Percentiles rank a stretch among this genome's conserved stretches.
phyloP scores from a whole-genome alignment of 257 asterid genomes.

The Cinchona pubescens region DNA sequence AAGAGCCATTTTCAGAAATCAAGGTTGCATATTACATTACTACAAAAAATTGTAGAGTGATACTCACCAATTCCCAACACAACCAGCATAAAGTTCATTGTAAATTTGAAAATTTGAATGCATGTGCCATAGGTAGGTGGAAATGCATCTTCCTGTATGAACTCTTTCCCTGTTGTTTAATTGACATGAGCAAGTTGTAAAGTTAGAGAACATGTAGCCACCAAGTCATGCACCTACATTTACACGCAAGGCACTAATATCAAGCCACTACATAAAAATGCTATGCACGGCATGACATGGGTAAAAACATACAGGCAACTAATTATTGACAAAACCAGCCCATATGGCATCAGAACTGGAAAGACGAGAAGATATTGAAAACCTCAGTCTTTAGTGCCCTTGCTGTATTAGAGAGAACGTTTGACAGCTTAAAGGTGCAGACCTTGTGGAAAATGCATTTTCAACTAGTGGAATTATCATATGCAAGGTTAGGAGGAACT shows the following conservation, averaged over 20 bases:
- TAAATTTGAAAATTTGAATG: constrained; percentile 10
- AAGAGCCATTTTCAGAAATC: neutral
- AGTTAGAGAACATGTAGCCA: neutral
- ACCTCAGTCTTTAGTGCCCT: no score
- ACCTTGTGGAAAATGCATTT: no score
- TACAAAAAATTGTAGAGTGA: neutral
- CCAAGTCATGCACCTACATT: neutral
- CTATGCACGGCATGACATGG: neutral
- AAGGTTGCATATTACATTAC: neutral
- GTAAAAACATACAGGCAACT: neutral
- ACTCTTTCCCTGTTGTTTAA: neutral
- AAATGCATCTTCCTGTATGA: neutral
- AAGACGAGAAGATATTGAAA: no score
- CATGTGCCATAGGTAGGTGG: constrained; percentile 24
- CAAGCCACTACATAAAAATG: neutral
- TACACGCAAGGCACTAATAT: neutral
- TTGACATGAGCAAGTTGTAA: neutral
- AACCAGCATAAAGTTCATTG: constrained; percentile 19
- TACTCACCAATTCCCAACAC: constrained; percentile 29
- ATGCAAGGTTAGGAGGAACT: no score
- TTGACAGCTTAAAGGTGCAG: no score
- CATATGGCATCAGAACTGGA: no score
- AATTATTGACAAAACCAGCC: no score
- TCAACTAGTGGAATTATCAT: no score
- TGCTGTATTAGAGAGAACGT: no score